Evolutionary conservation across 1,139 yeast genomes (phyloP), one percentile per base, ranked within the genome.

Genomic region (Lodderomyces elongisporus): DNA sequence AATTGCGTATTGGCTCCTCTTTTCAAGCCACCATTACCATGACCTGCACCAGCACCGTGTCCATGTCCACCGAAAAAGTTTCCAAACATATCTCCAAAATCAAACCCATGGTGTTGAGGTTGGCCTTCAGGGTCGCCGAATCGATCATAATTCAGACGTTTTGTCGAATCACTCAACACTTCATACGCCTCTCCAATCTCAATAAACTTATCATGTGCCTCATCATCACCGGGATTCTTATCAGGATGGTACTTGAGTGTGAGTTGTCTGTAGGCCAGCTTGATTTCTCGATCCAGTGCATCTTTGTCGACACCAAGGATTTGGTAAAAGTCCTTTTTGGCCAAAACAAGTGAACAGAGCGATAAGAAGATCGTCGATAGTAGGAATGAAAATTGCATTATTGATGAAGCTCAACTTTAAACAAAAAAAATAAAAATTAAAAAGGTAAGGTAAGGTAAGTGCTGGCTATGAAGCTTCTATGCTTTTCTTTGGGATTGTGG

Each of bases 121-220:
- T 71, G 70, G 18, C 89, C 67, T 2, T 89, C 93, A 22, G 91
- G 95, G 43, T 80, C 85, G 22, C 98, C 98, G 51, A 66, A 85
- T 34, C 68, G 66, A 56, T 91, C 97, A 53, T 82, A 91, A 24
- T 77, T 71, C 27, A 67, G 52, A 40, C 85, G 74, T 57, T 87
- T 85, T 36, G 83, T 85, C 10, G 73, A 60, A 52, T 89, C 89
- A 39, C 80, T 74, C 41, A 91, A 70, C 9, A 88, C 85, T 41
- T 89, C 97, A 55, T 91, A 91, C 0, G 97, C 97, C 47, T 84
- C 95, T 6, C 96, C 95, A 18, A 91, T 76, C 55, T 88, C 95
- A 34, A 91, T 80, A 57, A 88, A 91, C 58, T 75, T 81, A 37
- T 82, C 81, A 44, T 85, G 89, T 2, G 96, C 95, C 27, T 73